A percentile compares a stretch with the other conserved stretches of the same genome.
Conservation (phyloP, 257 asterid species). For the Catharanthus roseus region DNA sequence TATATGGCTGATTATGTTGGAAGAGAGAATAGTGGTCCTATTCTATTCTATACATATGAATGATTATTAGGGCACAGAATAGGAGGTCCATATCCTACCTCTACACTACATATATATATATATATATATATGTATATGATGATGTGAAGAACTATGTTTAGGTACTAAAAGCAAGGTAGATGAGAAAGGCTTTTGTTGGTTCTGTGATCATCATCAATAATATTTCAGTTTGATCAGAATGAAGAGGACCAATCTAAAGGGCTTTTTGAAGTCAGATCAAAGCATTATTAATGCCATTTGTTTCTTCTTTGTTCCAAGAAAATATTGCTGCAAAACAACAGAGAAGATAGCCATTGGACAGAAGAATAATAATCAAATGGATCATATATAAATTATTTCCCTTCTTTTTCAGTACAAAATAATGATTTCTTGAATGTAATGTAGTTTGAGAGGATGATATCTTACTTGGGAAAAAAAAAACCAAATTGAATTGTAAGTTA, state of each 20-base stretch:
- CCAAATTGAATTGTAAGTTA: no score
- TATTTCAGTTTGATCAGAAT: not conserved
- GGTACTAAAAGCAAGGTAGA: not conserved
- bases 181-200: not conserved
- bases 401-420: no score
- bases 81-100: slow-evolving; percentile 1
- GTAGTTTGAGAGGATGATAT: no score
- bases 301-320: not conserved
- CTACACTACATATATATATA: no score
- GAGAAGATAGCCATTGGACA: not conserved
- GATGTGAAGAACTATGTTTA: not conserved
- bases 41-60: not conserved
- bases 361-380: no score
- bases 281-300: not conserved
- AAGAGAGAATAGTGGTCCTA: not conserved
- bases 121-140: no score
- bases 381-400: no score
- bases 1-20: not conserved
- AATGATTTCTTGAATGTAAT: no score
- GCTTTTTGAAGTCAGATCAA: not conserved
- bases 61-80: not conserved
- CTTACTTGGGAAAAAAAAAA: no score
- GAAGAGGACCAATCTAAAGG: not conserved
- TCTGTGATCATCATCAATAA: not conserved
- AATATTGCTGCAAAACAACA: not conserved